Conservation (phyloP, 2,329 filamentous ascomycete species). For the Fusarium humuli region DNA sequence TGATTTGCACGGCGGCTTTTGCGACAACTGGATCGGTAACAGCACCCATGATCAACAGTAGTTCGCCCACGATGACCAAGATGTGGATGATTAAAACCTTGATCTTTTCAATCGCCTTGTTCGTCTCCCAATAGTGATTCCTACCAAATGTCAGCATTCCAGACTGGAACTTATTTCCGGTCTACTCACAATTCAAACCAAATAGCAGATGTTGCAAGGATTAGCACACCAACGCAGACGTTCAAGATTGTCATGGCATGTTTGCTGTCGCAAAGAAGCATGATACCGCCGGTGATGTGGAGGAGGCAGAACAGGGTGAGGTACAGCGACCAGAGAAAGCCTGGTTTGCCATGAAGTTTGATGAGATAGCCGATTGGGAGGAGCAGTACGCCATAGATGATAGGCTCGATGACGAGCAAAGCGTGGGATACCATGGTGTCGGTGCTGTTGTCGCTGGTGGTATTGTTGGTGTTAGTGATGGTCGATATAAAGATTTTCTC, state of each 20-base stretch:
- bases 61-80: background rate
- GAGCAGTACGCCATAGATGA: background rate
- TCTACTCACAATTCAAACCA: background rate
- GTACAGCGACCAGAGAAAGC: background rate
- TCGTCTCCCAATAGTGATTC: background rate
- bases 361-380: background rate
- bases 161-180: fast-evolving
- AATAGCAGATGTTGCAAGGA: background rate
- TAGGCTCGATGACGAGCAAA: background rate
- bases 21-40: background rate
- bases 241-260: background rate
- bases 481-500: too few species aligned
- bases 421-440: background rate
- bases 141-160: background rate
- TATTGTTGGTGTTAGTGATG: too few species aligned
- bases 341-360: background rate
- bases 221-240: background rate
- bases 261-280: background rate
- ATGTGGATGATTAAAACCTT: background rate
- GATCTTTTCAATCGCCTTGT: background rate
- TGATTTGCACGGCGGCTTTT: background rate
- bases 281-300: background rate
- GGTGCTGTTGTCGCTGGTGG: too few species aligned
- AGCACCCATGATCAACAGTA: background rate
- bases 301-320: background rate